Percentiles rank a stretch among this genome's conserved stretches.
phyloP scores from a whole-genome alignment of 345 rosid species.

The Dovyalis caffra region DNA sequence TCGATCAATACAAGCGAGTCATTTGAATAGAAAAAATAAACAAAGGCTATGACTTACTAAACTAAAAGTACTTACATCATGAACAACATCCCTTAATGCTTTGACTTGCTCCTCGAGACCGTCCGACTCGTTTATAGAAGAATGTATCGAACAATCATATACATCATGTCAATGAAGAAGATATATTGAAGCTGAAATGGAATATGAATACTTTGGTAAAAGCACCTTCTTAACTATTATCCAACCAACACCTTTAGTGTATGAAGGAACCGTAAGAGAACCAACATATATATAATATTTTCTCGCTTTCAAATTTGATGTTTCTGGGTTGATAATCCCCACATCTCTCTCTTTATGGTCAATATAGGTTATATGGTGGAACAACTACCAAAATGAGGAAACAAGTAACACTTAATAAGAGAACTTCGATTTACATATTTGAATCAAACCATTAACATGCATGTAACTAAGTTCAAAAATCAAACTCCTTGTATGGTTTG shows the following conservation, averaged over 20 bases:
- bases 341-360: slow-evolving; percentile 31
- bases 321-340: slow-evolving; percentile 55
- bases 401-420: neutral
- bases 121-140: slow-evolving; percentile 44
- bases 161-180: neutral
- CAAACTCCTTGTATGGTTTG: neutral
- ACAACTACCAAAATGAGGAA: slow-evolving; percentile 30
- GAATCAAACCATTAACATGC: no score
- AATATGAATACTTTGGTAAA: no score
- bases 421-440: neutral
- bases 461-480: no score
- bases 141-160: neutral
- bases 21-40: no score
- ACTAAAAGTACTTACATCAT: slow-evolving; percentile 51
- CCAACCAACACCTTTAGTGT: slow-evolving; percentile 76
- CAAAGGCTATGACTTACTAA: no score
- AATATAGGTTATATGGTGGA: no score
- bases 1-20: no score
- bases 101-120: slow-evolving; percentile 60
- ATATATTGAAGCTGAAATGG: neutral
- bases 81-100: no score
- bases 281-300: slow-evolving; percentile 65
- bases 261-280: slow-evolving; percentile 66
- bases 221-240: slow-evolving; percentile 46
- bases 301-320: slow-evolving; percentile 44